Evolutionary conservation across 83 land plant genomes (phyloP).

Genomic region (Picea mariana): DNA sequence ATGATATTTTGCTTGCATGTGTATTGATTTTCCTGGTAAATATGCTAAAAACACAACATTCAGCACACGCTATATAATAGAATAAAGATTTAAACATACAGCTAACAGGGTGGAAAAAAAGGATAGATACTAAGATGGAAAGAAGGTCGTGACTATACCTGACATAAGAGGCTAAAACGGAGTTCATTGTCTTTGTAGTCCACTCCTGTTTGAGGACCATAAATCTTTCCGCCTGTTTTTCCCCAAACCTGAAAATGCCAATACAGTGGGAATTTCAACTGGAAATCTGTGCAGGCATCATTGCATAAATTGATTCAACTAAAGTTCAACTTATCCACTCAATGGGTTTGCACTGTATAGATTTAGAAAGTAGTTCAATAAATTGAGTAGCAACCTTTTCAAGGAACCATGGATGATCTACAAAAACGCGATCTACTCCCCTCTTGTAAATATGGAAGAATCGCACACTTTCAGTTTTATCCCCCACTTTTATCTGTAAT

Average conservation of each 20-base stretch:
- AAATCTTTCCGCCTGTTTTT: conserved; percentile 82
- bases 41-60: not conserved
- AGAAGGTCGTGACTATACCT: conserved; percentile 27
- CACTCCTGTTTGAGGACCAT: conserved; percentile 82
- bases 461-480: conserved; percentile 69
- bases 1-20: too few species aligned
- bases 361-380: not conserved
- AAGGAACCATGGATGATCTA: conserved; percentile 92
- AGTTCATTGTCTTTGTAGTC: conserved; percentile 89
- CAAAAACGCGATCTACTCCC: conserved; percentile 96
- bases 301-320: not conserved
- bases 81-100: too few species aligned
- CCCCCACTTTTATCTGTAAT: conserved; percentile 77
- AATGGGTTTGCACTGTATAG: not conserved
- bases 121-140: not conserved
- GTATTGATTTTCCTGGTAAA: too few species aligned
- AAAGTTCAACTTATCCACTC: not conserved
- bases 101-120: too few species aligned
- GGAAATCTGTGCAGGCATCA: not conserved
- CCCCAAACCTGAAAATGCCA: conserved; percentile 83
- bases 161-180: conserved; percentile 76
- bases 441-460: conserved; percentile 91
- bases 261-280: not conserved
- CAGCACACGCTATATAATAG: too few species aligned
- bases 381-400: conserved; percentile 58